Percentiles rank a stretch among this genome's conserved stretches.
Evolutionary conservation across 257 asterid species (phyloP).

Genomic region (Solanum sitiens): DNA sequence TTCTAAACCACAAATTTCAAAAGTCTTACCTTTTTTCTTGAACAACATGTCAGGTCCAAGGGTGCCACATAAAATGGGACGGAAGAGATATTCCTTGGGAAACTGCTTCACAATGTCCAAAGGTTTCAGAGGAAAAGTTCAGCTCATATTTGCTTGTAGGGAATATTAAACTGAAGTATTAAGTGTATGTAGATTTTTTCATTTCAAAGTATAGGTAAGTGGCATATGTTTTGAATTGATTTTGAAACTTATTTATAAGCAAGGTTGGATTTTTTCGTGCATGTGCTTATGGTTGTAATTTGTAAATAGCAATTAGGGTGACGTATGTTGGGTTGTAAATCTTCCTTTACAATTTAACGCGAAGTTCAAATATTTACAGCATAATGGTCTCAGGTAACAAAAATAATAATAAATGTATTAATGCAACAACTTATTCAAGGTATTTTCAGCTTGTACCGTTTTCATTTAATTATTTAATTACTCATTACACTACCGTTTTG

Average conservation of each 20-base stretch:
- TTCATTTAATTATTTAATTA: no score
- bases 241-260: not conserved
- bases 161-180: not conserved
- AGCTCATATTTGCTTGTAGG: not conserved
- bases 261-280: not conserved
- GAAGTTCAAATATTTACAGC: not conserved
- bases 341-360: not conserved
- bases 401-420: not conserved
- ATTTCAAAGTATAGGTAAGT: not conserved
- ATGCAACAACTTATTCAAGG: not conserved
- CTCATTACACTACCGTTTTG: not conserved
- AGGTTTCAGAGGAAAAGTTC: not conserved
- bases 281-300: not conserved
- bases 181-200: not conserved
- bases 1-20: not conserved
- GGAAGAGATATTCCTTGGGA: not conserved
- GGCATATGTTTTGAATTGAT: not conserved
- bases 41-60: not conserved
- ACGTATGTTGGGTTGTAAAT: not conserved
- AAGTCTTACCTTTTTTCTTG: not conserved
- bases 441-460: not conserved
- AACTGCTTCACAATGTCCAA: not conserved
- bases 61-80: not conserved
- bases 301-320: not conserved
- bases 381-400: not conserved